Percentiles rank a stretch among this genome's conserved stretches.
phyloP scores from a whole-genome alignment of 208 protist genomes.

The Acanthamoeba healyi region DNA sequence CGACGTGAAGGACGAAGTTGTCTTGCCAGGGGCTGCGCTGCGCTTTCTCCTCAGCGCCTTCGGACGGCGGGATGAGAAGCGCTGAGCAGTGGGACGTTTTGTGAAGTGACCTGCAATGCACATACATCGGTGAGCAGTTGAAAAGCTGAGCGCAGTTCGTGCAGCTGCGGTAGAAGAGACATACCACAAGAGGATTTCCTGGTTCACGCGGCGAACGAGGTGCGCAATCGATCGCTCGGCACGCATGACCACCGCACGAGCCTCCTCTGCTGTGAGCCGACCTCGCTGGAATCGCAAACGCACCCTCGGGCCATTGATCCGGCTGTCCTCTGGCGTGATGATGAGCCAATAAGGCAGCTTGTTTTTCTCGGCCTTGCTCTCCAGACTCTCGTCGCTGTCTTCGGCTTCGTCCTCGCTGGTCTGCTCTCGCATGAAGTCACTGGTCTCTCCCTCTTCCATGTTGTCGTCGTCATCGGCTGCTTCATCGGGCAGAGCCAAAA shows the following conservation, averaged over 20 bases:
- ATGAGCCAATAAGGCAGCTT: conserved; percentile 70
- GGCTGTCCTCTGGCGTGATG: conserved; percentile 15
- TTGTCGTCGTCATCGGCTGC: conserved; percentile 1
- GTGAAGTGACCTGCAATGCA: conserved; percentile 47
- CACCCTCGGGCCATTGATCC: neutral
- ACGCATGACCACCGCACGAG: neutral
- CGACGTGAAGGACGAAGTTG: conserved; percentile 70
- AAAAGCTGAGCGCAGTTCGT: too few relatives aligned
- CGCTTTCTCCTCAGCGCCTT: conserved; percentile 9
- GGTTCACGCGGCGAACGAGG: conserved; percentile 4
- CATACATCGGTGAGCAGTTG: neutral
- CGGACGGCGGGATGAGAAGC: neutral
- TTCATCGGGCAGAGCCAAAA: conserved; percentile 22
- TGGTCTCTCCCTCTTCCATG: too few relatives aligned
- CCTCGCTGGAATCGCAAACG: conserved; percentile 45
- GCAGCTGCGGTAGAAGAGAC: neutral
- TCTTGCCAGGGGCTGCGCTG: conserved; percentile 59
- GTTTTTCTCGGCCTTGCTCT: neutral
- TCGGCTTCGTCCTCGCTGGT: neutral
- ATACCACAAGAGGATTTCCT: conserved; percentile 42
- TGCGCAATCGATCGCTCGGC: neutral
- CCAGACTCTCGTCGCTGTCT: neutral
- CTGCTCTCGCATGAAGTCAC: too few relatives aligned
- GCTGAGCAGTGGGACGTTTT: conserved; percentile 67
- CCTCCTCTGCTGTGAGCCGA: conserved; percentile 25